Base-by-base conservation (phyloP, 305 asterid species). In the Fraxinus angustifolia region DNA sequence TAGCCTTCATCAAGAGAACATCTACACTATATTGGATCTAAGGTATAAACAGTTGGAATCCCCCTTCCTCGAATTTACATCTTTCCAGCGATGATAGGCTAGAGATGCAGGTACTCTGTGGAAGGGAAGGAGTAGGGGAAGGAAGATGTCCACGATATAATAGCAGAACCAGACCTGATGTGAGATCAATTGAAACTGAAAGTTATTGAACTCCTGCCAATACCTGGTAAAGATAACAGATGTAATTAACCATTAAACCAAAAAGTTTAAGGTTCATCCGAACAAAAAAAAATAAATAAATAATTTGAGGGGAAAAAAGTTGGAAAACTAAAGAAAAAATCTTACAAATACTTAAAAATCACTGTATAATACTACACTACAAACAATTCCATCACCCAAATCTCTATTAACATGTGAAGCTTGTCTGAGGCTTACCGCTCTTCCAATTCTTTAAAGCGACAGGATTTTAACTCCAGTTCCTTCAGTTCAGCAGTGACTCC, bases 131-230 rank as follows among this genome's bases (percentile, higher is more conserved):
- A 5, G 23, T 6, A 65, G 17, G 35, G 35, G 3, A 7, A 68
- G 1, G 21, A 14, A 72, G 56, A 80, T 30, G 35, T 75, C n/a
- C 40, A 70, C 8, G 0, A 70, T 80, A 75, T 16, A 33, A 56
- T 72, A 65, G 75, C 67, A 45, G 78, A 77, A 81, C 83, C 90
- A 81, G 77, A 96, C 99, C 99, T 96, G 98, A 87, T 92, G 95
- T 17, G 97, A 89, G 73, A 89, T 92, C 91, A 94, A 86, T 83
- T 94, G 97, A 88, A 89, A 94, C 94, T 93, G 97, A 87, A 91
- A 94, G 79, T 94, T 92, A 79, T 96, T 96, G 85, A 92, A 94
- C 86, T 96, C 98, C 62, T 85, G 95, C 99, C 99, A 96, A 84
- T 96, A 96, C 84, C 99, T 96, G 91, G 82, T 82, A 77, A 82